A percentile compares a stretch with the other conserved stretches of the same genome.
phyloP scores from a whole-genome alignment of 352 stramenopile genomes.

The Peronospora destructor region DNA sequence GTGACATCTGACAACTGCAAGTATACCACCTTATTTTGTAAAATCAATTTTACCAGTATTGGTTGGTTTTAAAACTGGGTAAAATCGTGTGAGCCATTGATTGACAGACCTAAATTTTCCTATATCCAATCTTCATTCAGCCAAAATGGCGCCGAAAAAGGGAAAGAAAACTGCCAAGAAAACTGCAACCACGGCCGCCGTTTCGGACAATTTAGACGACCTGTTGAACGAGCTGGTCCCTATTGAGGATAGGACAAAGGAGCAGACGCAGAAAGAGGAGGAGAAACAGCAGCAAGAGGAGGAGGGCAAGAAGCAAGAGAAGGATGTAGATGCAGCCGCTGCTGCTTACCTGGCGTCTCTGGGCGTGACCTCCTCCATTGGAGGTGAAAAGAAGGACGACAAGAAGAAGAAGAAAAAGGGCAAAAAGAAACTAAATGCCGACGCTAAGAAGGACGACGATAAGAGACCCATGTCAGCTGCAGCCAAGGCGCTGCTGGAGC shows the following conservation, averaged over 20 bases:
- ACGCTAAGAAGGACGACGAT: conserved; percentile 47
- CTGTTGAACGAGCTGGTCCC: conserved; percentile 65
- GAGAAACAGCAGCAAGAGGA: conserved; percentile 15
- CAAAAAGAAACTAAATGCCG: conserved; percentile 58
- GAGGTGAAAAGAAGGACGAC: conserved; percentile 60
- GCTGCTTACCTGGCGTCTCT: conserved; percentile 73
- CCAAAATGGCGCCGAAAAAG: conserved; percentile 73
- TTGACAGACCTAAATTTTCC: conserved; percentile 4
- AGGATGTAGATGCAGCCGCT: conserved; percentile 41
- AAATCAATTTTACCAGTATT: background rate
- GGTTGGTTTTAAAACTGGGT: background rate
- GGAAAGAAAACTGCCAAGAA: conserved; percentile 72
- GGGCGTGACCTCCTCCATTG: conserved; percentile 48
- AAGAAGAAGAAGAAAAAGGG: conserved; percentile 86
- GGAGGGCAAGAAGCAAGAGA: conserved; percentile 15
- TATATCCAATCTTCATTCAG: background rate
- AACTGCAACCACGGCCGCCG: conserved; percentile 15
- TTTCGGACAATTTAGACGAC: conserved; percentile 60
- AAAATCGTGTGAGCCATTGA: conserved; percentile 25
- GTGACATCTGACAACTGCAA: no score
- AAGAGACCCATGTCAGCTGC: conserved; percentile 78
- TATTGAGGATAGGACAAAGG: background rate
- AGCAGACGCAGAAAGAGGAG: conserved; percentile 2
- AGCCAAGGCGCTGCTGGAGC: conserved; percentile 64
- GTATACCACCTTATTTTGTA: background rate